phyloP scores from a whole-genome alignment of 352 stramenopile species.

The Discostella stelligera region DNA sequence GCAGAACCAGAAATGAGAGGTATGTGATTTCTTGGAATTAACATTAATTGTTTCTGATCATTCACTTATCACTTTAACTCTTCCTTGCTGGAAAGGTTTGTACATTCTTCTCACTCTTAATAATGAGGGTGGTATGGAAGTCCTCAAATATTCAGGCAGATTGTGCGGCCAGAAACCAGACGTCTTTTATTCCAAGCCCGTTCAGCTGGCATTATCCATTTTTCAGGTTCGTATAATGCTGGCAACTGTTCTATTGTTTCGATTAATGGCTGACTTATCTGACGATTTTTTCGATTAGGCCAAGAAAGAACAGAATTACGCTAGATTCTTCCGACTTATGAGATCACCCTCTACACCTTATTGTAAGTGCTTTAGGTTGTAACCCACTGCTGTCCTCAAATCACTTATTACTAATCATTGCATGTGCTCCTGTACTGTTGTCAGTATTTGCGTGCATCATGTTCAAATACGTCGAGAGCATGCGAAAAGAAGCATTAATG shows the following conservation, averaged over 20 bases:
- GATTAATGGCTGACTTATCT: background rate
- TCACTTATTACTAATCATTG: constrained; percentile 2
- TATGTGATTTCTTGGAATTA: background rate
- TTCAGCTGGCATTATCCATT: constrained; percentile 80
- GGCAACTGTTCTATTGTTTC: constrained; percentile 9
- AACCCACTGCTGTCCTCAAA: constrained; percentile 1
- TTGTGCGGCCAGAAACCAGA: constrained; percentile 62
- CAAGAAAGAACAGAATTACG: constrained; percentile 80
- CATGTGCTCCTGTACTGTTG: constrained; percentile 41
- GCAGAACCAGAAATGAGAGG: constrained; percentile 81
- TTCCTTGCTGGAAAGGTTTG: constrained; percentile 74
- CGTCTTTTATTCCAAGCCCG: constrained; percentile 74
- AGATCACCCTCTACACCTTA: constrained; percentile 69
- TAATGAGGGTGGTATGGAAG: constrained; percentile 83
- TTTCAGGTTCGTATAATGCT: constrained; percentile 70
- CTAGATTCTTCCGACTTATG: constrained; percentile 73
- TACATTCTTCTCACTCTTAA: constrained; percentile 83
- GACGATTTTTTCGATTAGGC: constrained; percentile 23
- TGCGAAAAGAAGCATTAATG: constrained; percentile 72
- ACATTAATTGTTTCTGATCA: background rate
- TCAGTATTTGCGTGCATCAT: constrained; percentile 76
- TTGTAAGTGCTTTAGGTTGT: constrained; percentile 23
- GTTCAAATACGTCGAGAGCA: constrained; percentile 83
- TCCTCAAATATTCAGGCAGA: constrained; percentile 77
- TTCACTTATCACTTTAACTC: background rate